phyloP scores from a whole-genome alignment of 2,329 filamentous ascomycete species.

The Colletotrichum paranaense region DNA sequence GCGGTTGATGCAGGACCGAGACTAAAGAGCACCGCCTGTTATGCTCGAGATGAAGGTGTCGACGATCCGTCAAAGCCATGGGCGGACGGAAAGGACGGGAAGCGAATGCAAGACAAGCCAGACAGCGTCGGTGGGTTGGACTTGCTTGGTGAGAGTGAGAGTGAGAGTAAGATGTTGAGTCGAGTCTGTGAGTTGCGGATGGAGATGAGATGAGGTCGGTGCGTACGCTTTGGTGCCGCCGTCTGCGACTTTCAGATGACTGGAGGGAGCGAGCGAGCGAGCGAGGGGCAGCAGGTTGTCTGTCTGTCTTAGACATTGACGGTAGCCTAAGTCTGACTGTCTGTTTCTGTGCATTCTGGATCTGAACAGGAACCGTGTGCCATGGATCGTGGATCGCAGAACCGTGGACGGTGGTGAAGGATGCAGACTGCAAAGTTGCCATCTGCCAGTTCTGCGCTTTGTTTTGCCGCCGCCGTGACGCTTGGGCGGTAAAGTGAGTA shows the following conservation, averaged over 20 bases:
- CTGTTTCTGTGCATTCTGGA: neutral
- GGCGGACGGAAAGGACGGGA: conserved; percentile 24
- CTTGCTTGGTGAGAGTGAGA: conserved; percentile 31
- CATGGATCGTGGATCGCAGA: neutral
- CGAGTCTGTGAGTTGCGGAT: conserved; percentile 11
- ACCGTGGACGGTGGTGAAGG: neutral
- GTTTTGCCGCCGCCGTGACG: neutral
- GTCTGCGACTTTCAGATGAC: neutral
- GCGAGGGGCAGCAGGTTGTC: neutral
- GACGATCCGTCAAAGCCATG: conserved; percentile 22
- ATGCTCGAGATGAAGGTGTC: conserved; percentile 31
- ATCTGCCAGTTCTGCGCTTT: conserved; percentile 10
- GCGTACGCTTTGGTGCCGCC: neutral
- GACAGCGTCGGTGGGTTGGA: conserved; percentile 28
- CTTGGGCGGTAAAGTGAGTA: neutral
- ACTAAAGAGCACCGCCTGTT: conserved; percentile 30
- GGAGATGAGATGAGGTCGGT: conserved; percentile 32
- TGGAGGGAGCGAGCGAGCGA: neutral
- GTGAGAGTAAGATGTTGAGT: conserved; percentile 7
- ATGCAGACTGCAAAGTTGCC: neutral
- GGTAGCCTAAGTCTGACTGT: neutral
- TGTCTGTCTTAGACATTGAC: neutral
- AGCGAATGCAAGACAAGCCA: conserved; percentile 28
- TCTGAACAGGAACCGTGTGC: neutral
- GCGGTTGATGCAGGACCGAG: conserved; percentile 14